Base-by-base conservation (phyloP, 2,329 filamentous ascomycete genomes). In the Botrytis fragariae region DNA sequence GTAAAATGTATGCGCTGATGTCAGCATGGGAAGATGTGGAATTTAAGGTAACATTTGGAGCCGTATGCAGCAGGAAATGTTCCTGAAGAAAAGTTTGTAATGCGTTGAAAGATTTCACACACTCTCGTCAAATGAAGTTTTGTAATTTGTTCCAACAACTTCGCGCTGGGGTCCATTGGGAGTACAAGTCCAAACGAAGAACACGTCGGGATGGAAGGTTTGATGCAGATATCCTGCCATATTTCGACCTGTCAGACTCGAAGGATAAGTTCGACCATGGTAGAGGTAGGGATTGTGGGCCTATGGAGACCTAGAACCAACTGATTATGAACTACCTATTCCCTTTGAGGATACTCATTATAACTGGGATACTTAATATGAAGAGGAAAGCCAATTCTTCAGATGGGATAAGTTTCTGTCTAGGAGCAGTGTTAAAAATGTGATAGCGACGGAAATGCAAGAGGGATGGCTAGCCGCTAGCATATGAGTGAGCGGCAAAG, bases 161-260 rank as follows among this genome's bases (percentile, higher is more conserved):
- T 39, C 35, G 51, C 63, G 51, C 20, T 61, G 51, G 29, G 44
- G 7, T 25, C 42, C 22, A 59, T 59, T 42, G 44, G 22, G 51
- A n/a, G 39, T n/a, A 61, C 51, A 59, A 39, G 18, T 60, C 39
- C 39, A 68, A 68, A 42, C 32, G 18, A 60, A 42, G 32, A 68
- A 48, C 9, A 35, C 22, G 29, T 60, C 20, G 29, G 25, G 59
- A 25, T 57, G 48, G 25, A 69, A 72, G 48, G 35, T 22, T 67
- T 67, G 37, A 39, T 37, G 25, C 60, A 57, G 20, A 32, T n/a
- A 32, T 60, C 29, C 29, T 68, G 51, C 16, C n/a, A 45, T 22
- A 18, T 39, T 48, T 68, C 45, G 42, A 72, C 71, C 18, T 72
- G 71, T 69, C 39, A 39, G 57, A 68, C 54, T 39, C 57, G 44